Conservation (phyloP, 176 grass and related monocot genomes). For the Lolium perenne region DNA sequence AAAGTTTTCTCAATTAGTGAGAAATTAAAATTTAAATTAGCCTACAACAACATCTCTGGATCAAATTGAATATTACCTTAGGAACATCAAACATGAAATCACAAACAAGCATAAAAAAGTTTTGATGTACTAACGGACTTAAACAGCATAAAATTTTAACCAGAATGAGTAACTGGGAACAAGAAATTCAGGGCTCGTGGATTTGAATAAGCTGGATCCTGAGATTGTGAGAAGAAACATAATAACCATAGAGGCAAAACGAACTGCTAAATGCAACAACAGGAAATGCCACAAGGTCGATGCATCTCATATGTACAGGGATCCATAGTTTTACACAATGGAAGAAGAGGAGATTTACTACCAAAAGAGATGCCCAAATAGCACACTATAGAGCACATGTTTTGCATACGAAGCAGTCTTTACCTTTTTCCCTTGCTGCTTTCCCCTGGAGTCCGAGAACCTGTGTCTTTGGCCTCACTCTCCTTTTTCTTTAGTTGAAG, state of each 20-base stretch:
- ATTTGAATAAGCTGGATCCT: conserved; percentile 10
- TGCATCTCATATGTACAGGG: conserved; percentile 23
- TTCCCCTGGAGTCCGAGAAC: conserved; percentile 46
- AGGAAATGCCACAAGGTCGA: conserved; percentile 15
- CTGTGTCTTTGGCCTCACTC: conserved; percentile 63
- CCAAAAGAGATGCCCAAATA: conserved; percentile 23
- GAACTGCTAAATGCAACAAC: conserved; percentile 19
- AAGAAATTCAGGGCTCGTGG: neutral
- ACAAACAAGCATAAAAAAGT: neutral
- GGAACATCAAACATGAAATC: conserved; percentile 35
- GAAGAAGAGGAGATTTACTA: neutral
- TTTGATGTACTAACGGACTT: neutral
- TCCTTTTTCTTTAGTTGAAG: conserved; percentile 88
- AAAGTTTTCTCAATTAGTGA: conserved; percentile 3
- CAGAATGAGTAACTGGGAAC: neutral
- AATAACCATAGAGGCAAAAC: neutral
- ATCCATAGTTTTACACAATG: conserved; percentile 7
- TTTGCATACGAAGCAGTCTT: conserved; percentile 10
- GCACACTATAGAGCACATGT: neutral
- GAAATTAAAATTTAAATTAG: neutral
- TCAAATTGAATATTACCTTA: neutral
- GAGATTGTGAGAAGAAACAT: neutral
- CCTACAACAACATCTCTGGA: neutral
- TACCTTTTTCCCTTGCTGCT: conserved; percentile 75
- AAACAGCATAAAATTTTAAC: neutral